Conservation (phyloP, 805 yeast species). For the Candida rishiriensis region DNA sequence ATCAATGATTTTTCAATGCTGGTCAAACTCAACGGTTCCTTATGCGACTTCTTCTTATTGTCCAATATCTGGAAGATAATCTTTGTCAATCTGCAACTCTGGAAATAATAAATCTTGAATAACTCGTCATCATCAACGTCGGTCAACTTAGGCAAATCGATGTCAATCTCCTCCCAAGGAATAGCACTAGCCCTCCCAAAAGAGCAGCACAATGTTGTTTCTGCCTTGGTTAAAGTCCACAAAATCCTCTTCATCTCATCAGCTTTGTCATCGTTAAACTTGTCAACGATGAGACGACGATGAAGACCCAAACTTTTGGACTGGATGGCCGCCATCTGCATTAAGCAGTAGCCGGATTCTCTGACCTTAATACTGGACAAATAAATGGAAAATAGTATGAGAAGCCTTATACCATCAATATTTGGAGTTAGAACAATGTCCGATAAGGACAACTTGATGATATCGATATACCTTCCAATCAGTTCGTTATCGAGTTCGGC, state of each 20-base stretch:
- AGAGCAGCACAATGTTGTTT: slow-evolving; percentile 37
- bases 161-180: slow-evolving; percentile 40
- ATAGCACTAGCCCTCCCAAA: slow-evolving; percentile 45
- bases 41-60: slow-evolving; percentile 32
- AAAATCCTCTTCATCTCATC: slow-evolving; percentile 38
- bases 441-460: slow-evolving; percentile 38
- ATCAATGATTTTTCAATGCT: slow-evolving; percentile 38
- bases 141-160: slow-evolving; percentile 32
- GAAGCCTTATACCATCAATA: slow-evolving; percentile 39
- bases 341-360: slow-evolving; percentile 44
- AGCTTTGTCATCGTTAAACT: slow-evolving; percentile 29
- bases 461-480: slow-evolving; percentile 33
- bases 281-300: slow-evolving; percentile 33
- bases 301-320: slow-evolving; percentile 46
- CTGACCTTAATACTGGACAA: slow-evolving; percentile 40
- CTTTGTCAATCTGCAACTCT: slow-evolving; percentile 33
- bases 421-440: slow-evolving; percentile 42
- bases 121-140: slow-evolving; percentile 30
- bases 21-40: slow-evolving; percentile 35
- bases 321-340: slow-evolving; percentile 45
- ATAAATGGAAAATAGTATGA: slow-evolving; percentile 39
- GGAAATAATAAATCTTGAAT: slow-evolving; percentile 29
- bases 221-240: slow-evolving; percentile 43
- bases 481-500: slow-evolving; percentile 23
- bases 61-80: slow-evolving; percentile 37